phyloP scores from a whole-genome alignment of 2,329 filamentous ascomycete genomes.

The Paracorniculantispora psalliotae region DNA sequence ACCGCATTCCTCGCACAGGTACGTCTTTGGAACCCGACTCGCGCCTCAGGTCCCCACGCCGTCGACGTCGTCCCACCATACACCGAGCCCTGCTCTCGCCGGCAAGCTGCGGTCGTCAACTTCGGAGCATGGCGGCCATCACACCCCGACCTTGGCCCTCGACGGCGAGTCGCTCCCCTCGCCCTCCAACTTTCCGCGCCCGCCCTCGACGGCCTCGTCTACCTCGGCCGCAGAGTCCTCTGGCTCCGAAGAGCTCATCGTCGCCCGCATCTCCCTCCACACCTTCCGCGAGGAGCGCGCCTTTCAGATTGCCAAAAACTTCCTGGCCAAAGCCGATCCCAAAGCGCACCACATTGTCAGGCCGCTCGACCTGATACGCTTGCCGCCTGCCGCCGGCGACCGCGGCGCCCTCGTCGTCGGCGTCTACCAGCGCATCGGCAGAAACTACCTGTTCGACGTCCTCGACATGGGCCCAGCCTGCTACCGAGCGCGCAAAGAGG shows the following conservation, averaged over 20 bases:
- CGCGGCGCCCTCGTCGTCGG: constrained; percentile 68
- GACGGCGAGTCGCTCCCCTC: constrained; percentile 22
- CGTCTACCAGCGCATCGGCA: constrained; percentile 74
- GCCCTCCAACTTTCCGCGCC: constrained; percentile 29
- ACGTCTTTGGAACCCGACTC: constrained; percentile 60
- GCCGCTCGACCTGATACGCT: constrained; percentile 71
- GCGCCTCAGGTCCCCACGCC: constrained; percentile 46
- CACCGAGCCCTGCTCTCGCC: constrained; percentile 39
- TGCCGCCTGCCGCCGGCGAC: constrained; percentile 65
- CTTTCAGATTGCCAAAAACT: constrained; percentile 73
- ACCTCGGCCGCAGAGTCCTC: constrained; percentile 40
- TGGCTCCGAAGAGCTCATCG: constrained; percentile 59
- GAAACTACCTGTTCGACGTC: constrained; percentile 64
- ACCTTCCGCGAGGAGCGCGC: constrained; percentile 79
- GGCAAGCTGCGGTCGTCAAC: constrained; percentile 41
- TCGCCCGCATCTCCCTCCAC: constrained; percentile 80
- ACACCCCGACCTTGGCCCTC: constrained; percentile 32
- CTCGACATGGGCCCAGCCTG: constrained; percentile 75
- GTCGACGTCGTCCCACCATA: constrained; percentile 40
- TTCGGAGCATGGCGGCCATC: constrained; percentile 33
- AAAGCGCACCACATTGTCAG: constrained; percentile 71
- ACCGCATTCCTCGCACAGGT: constrained; percentile 39
- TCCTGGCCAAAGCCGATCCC: constrained; percentile 67
- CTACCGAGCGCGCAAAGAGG: constrained; percentile 52
- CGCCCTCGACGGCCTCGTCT: constrained; percentile 29